Base-by-base conservation (phyloP, 257 asterid species). In the Mentha longifolia region DNA sequence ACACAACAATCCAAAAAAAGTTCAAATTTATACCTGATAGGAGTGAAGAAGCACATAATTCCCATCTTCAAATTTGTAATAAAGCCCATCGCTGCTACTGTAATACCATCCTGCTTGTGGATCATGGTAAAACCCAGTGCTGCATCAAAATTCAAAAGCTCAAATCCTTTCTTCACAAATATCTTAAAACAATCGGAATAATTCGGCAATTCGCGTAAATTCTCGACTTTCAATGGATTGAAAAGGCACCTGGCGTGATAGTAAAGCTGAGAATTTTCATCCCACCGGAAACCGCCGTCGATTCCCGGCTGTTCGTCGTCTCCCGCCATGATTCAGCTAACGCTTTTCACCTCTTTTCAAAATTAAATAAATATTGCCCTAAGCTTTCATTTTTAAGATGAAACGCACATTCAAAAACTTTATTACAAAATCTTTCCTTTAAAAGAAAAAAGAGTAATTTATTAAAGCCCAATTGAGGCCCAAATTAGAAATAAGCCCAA, bases 51-150 rank as follows among this genome's bases (percentile, higher is more conserved):
- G 92, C 70, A 91, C 92, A 80, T 91, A 94, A 50, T 85, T 88
- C 73, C 96, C 99, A 80, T 86, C 82, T 82, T 91, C 98, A 72
- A 85, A 94, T 74, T 82, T 88, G 88, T 94, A 94, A 73, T 91
- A 94, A 52, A 78, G 85, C 57, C 97, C 96, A 81, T 94, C 98
- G 62, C 71, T 76, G 78, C 83, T 82, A 86, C 87, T 91, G 62
- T 91, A 94, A 77, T 94, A 94, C 99, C 99, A 91, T 6, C 90
- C 96, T 9, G 85, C 99, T 61, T 79, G 60, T 37, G 96, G 98
- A 57, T 87, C 95, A 65, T 88, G 93, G 82, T 94, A 94, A 84
- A 94, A 89, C 31, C 99, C 98, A 79, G 96, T 71, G 81, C 99
- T 94, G 92, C 76, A 82, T 67, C 78, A 79, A 74, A 71, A 16